A percentile compares a stretch with the other conserved stretches of the same genome.
Conservation (phyloP, 495 filamentous ascomycete species). For the Beverwykella pulmonaria region DNA sequence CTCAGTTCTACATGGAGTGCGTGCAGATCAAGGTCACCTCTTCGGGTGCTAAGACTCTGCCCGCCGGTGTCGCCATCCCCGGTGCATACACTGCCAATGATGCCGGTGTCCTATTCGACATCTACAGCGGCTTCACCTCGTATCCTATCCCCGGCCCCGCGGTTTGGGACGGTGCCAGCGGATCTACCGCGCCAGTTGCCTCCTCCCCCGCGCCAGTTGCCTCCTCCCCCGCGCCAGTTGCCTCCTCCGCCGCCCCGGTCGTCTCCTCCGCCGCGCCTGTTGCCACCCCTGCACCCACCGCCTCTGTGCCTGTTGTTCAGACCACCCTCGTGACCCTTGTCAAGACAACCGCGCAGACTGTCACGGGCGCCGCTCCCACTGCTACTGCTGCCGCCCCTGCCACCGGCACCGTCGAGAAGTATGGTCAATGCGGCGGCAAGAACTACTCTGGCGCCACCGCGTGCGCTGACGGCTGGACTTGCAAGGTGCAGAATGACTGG, state of each 20-base stretch:
- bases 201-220: no score
- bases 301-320: background rate
- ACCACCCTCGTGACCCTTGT: conserved; percentile 15
- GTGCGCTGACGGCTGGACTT: conserved; percentile 28
- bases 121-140: conserved; percentile 30
- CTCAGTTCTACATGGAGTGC: conserved; percentile 59
- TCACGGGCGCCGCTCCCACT: background rate
- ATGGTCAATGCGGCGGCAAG: conserved; percentile 35
- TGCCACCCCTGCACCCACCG: background rate
- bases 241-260: background rate
- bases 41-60: conserved; percentile 36
- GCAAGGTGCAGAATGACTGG: conserved; percentile 30
- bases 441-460: conserved; percentile 27
- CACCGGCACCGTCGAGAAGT: conserved; percentile 23
- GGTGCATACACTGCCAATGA: conserved; percentile 36
- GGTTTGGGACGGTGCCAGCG: conserved; percentile 31
- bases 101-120: conserved; percentile 33
- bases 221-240: background rate
- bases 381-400: conserved; percentile 4
- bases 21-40: conserved; percentile 54
- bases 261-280: conserved; percentile 2
- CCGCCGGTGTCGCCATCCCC: conserved; percentile 40
- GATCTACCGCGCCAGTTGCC: background rate
- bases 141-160: conserved; percentile 36
- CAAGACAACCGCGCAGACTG: background rate